Evolutionary conservation across 2,329 filamentous ascomycete genomes (phyloP), one percentile per base, ranked within the genome.

Genomic region (Colletotrichum lini): DNA sequence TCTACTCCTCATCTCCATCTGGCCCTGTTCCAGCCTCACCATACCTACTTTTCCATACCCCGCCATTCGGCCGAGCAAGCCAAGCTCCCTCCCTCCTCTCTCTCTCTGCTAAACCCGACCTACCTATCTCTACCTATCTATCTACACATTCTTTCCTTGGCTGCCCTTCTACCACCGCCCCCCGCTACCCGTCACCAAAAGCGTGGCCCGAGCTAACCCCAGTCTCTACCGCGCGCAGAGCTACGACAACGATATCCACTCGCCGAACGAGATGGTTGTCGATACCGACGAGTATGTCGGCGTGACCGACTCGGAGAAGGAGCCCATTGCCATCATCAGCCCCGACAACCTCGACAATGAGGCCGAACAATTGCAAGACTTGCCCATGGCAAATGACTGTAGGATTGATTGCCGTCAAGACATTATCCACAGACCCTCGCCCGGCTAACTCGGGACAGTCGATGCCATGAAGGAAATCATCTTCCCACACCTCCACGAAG

Each of bases 401-500:
- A 82, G 74, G 87, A 60, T 49, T 84, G 87, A 60, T 49, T 84
- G 30, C 60, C 59, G 30, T 35, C 8, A 35, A 65, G 35, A 50
- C 58, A 45, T 47, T 58, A 10, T 35, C n/a, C 16, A 9, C 10
- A 47, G 35, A 13, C 26, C 10, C 23, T 9, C 13, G 38, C n/a
- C 44, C 56, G 52, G 71, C 78, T 82, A 74, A 81, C 75, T 73
- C 66, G 62, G 66, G 66, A 68, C 75, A 95, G 93, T 90, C 83
- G 93, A 97, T 75, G 93, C 93, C 60, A 98, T 98, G 90, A 93
- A 93, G 84, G 91, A 94, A 77, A 85, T 92, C 74, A 90, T 95
- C 75, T 88, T 98, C 70, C 90, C 91, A 13, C 90, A 92, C 65
- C 85, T 95, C 58, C 76, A 84, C 72, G 91, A 94, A 75, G 94